Evolutionary conservation across 345 rosid genomes (phyloP).

Genomic region (Arabis alpina): DNA sequence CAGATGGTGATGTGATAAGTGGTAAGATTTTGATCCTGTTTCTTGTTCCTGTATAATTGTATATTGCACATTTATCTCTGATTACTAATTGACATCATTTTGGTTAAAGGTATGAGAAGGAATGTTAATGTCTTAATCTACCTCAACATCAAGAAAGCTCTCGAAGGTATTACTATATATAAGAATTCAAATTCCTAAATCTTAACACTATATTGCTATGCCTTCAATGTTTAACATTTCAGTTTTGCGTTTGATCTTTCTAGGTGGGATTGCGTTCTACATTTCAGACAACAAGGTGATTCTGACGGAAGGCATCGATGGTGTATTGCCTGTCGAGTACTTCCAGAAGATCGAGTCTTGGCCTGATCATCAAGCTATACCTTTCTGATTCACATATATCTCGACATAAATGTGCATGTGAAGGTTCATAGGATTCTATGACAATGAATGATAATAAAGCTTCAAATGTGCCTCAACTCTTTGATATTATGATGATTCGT

Average conservation of each 20-base stretch:
- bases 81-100: constrained; percentile 8
- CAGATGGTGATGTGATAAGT: constrained; percentile 81
- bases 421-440: not conserved
- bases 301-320: constrained; percentile 88
- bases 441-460: not conserved
- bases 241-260: not conserved
- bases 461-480: too few species aligned
- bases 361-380: constrained; percentile 63
- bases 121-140: constrained; percentile 71
- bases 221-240: constrained; percentile 1
- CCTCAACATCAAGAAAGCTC: constrained; percentile 74
- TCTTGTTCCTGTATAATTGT: not conserved
- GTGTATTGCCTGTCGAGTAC: constrained; percentile 70
- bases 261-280: constrained; percentile 87
- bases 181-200: not conserved
- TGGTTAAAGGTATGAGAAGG: constrained; percentile 72
- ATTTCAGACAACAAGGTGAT: constrained; percentile 88
- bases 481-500: too few species aligned
- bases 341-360: constrained; percentile 80
- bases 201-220: not conserved
- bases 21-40: constrained; percentile 50
- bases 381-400: constrained; percentile 41
- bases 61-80: constrained; percentile 7
- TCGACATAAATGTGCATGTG: not conserved
- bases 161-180: constrained; percentile 62